These are phyloP conservation scores for Salvia hispanica DNA, from an alignment of 257 asterid species.

Conservation along the genomic window DNA sequence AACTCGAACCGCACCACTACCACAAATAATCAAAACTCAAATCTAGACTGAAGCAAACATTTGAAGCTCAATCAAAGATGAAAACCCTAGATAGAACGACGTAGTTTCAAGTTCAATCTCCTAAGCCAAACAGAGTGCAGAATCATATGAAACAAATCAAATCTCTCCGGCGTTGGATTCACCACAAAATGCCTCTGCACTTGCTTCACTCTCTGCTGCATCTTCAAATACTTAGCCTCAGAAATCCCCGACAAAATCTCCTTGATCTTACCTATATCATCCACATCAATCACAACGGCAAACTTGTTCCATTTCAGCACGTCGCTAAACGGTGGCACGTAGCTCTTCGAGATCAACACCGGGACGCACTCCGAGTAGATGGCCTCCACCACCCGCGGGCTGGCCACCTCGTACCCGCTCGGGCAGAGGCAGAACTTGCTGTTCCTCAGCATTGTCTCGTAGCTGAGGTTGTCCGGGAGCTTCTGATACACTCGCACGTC, in stretches of 20 bases:
- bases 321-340: conserved; percentile 59
- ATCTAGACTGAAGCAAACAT: no score
- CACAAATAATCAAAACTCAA: no score
- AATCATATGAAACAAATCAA: conserved; percentile 71
- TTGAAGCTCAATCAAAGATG: no score
- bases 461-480: conserved; percentile 39
- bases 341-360: conserved; percentile 51
- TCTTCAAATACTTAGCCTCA: conserved; percentile 42
- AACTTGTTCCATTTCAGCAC: conserved; percentile 60
- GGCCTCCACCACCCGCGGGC: conserved; percentile 73
- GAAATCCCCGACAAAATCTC: conserved; percentile 47
- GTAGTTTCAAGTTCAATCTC: conserved; percentile 51
- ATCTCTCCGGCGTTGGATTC: conserved; percentile 55
- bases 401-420: conserved; percentile 73
- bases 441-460: conserved; percentile 43
- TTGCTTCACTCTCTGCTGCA: conserved; percentile 53
- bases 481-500: conserved; percentile 45
- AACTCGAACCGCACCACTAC: no score
- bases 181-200: conserved; percentile 66
- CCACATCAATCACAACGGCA: conserved; percentile 40
- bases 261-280: conserved; percentile 56
- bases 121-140: conserved; percentile 74
- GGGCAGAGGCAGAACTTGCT: conserved; percentile 71
- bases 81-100: not conserved
- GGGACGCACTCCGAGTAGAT: conserved; percentile 72